Evolutionary conservation across 352 stramenopile species (phyloP).

Genomic region (Peronospora destructor): DNA sequence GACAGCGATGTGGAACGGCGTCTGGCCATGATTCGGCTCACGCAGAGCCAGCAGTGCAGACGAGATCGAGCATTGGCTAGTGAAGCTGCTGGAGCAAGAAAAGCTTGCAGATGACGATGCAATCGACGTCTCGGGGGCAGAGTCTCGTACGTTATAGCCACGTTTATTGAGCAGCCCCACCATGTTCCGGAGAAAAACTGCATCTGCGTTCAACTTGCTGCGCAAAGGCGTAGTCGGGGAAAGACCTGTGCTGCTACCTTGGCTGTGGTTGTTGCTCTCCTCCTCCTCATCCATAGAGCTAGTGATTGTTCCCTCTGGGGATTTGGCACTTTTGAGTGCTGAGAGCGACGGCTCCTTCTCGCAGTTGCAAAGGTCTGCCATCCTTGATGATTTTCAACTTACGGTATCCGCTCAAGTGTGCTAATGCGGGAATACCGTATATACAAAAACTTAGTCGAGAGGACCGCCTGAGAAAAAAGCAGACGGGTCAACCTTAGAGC

Average conservation of each 20-base stretch:
- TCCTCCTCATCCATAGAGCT: slow-evolving; percentile 26
- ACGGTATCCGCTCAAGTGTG: background rate
- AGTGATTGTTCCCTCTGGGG: slow-evolving; percentile 9
- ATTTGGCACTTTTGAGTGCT: slow-evolving; percentile 3
- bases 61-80: slow-evolving; percentile 56
- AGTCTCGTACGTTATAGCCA: slow-evolving; percentile 77
- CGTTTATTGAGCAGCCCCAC: slow-evolving; percentile 75
- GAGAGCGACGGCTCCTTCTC: slow-evolving; percentile 17
- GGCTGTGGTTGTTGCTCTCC: slow-evolving; percentile 8
- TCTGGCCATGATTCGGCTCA: slow-evolving; percentile 70
- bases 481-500: background rate
- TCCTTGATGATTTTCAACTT: background rate
- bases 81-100: slow-evolving; percentile 42
- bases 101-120: slow-evolving; percentile 38
- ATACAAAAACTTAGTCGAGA: background rate
- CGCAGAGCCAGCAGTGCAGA: slow-evolving; percentile 61
- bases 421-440: slow-evolving; percentile 15
- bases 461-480: slow-evolving; percentile 19
- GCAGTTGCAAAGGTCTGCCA: slow-evolving; percentile 7
- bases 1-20: slow-evolving; percentile 70
- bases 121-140: slow-evolving; percentile 49
- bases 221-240: slow-evolving; percentile 14
- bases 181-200: slow-evolving; percentile 63
- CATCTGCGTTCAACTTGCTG: slow-evolving; percentile 32
- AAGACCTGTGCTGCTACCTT: slow-evolving; percentile 6